Evolutionary conservation across 164 flowering plant genomes (phyloP).

Genomic region (Annona squamosa): DNA sequence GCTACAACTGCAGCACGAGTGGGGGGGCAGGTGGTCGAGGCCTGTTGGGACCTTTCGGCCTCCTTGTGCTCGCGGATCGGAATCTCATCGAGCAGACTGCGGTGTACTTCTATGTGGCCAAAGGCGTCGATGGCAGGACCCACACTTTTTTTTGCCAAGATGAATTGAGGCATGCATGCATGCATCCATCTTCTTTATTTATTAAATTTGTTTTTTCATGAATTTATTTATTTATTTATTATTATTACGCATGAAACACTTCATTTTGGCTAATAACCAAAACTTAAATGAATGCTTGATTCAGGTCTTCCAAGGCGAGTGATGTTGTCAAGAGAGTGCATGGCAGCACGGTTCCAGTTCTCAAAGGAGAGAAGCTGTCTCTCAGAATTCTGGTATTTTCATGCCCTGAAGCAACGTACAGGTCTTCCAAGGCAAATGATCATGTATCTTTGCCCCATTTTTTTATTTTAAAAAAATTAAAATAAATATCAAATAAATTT

Average conservation of each 20-base stretch:
- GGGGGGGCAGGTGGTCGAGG: slow-evolving; percentile 59
- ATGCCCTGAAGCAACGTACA: neutral
- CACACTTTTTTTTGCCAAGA: slow-evolving; percentile 74
- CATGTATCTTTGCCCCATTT: too few species aligned
- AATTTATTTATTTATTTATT: too few species aligned
- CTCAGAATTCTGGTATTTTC: slow-evolving; percentile 59
- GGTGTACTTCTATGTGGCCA: slow-evolving; percentile 63
- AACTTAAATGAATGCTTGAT: neutral
- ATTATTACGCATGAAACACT: too few species aligned
- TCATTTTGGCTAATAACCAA: too few species aligned
- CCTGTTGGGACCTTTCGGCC: slow-evolving; percentile 78
- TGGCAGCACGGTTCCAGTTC: slow-evolving; percentile 65
- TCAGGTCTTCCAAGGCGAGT: slow-evolving; percentile 56
- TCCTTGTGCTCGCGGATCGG: slow-evolving; percentile 61
- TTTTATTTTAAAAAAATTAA: too few species aligned
- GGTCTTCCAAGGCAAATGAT: too few species aligned
- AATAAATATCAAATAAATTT: too few species aligned
- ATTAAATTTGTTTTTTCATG: too few species aligned
- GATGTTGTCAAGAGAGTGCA: slow-evolving; percentile 48
- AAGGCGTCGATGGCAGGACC: slow-evolving; percentile 41
- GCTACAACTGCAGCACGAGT: slow-evolving; percentile 48
- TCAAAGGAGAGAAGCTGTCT: slow-evolving; percentile 50
- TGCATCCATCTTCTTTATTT: neutral
- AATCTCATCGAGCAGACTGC: slow-evolving; percentile 61
- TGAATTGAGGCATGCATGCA: slow-evolving; percentile 42